Conservation (phyloP, 176 grass and related monocot species). For the Paspalum notatum region DNA sequence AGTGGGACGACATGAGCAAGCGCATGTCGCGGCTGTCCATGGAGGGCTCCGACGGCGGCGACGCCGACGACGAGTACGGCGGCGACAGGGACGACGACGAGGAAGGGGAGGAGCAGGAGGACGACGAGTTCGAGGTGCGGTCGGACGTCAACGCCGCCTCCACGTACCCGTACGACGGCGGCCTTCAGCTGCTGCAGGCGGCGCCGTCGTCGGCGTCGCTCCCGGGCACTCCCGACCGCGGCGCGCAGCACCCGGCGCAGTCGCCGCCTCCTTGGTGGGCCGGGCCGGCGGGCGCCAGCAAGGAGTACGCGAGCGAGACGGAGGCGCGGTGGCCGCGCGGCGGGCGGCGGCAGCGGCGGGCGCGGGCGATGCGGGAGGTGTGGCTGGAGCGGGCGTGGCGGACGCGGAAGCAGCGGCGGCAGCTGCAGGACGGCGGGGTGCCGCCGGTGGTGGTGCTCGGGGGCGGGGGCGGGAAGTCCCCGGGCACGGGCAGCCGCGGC, state of each 20-base stretch:
- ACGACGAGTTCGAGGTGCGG: slow-evolving; percentile 35
- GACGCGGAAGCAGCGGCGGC: slow-evolving; percentile 43
- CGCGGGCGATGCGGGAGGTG: slow-evolving; percentile 56
- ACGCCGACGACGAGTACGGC: slow-evolving; percentile 58
- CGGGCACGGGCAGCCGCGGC: too few relatives aligned
- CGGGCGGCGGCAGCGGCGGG: neutral
- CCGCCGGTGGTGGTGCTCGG: slow-evolving; percentile 16
- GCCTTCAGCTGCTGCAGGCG: neutral
- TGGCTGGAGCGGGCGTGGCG: slow-evolving; percentile 68
- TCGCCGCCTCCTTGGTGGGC: slow-evolving; percentile 24
- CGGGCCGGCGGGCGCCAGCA: neutral
- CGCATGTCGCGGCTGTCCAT: slow-evolving; percentile 56
- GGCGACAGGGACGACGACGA: neutral
- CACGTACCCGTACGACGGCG: neutral
- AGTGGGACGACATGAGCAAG: slow-evolving; percentile 51
- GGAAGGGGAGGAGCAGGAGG: neutral
- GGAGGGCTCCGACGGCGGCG: slow-evolving; percentile 59
- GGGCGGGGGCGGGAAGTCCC: slow-evolving; percentile 26
- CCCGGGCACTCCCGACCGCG: slow-evolving; percentile 54
- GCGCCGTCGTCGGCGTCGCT: slow-evolving; percentile 35
- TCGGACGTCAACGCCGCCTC: slow-evolving; percentile 16
- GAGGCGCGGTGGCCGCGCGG: slow-evolving; percentile 46
- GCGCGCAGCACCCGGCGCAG: neutral
- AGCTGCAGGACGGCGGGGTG: neutral
- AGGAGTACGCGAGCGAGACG: slow-evolving; percentile 70